Conservation (phyloP, 345 rosid species). For the Bruguiera parviflora region DNA sequence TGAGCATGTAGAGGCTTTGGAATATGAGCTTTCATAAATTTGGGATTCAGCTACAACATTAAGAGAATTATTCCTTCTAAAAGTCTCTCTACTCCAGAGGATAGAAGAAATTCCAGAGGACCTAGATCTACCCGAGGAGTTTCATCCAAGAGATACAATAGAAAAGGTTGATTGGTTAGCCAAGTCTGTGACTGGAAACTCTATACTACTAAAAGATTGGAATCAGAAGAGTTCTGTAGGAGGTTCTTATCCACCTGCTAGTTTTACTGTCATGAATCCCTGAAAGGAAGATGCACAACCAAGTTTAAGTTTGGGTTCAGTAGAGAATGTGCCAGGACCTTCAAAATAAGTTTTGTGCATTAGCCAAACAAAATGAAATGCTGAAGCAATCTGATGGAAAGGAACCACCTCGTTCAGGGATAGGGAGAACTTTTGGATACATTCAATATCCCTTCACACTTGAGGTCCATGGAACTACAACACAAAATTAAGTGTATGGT, state of each 20-base stretch:
- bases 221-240: conserved; percentile 71
- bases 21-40: conserved; percentile 95
- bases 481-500: conserved; percentile 83
- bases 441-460: conserved; percentile 64
- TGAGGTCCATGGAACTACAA: conserved; percentile 68
- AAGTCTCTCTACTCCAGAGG: conserved; percentile 90
- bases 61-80: conserved; percentile 91
- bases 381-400: conserved; percentile 94
- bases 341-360: conserved; percentile 77
- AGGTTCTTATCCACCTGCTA: conserved; percentile 55
- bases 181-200: conserved; percentile 57
- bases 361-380: conserved; percentile 98
- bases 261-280: conserved; percentile 57
- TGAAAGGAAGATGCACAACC: conserved; percentile 77
- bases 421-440: conserved; percentile 78
- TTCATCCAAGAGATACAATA: conserved; percentile 77
- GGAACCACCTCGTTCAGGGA: conserved; percentile 77
- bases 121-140: conserved; percentile 84
- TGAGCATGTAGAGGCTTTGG: conserved; percentile 89
- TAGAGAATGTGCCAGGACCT: conserved; percentile 79
- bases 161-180: conserved; percentile 95
- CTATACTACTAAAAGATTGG: conserved; percentile 61
- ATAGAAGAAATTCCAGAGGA: conserved; percentile 90
- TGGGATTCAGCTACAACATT: conserved; percentile 87
- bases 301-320: conserved; percentile 47